Evolutionary conservation across 345 rosid genomes (phyloP).

Genomic region (Sapria himalayana): DNA sequence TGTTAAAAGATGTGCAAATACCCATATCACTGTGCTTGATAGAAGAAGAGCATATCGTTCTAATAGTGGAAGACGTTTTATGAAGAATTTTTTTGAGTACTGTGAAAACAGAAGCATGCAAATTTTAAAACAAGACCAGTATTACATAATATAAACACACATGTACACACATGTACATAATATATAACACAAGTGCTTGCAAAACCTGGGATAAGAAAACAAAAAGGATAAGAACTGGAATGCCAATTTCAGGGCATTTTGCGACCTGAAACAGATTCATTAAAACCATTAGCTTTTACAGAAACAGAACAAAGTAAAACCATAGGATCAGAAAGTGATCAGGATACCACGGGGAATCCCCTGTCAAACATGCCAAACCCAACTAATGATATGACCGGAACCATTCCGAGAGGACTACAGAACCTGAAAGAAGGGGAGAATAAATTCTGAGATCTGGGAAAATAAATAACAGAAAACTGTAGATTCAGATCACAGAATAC

Average conservation of each 20-base stretch:
- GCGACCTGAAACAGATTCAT: constrained; percentile 37
- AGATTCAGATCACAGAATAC: too few species aligned
- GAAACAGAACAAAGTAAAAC: not conserved
- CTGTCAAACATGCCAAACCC: constrained; percentile 93
- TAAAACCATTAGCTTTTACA: not conserved
- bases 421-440: constrained; percentile 36
- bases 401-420: constrained; percentile 96
- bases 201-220: constrained; percentile 67
- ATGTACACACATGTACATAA: too few species aligned
- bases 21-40: constrained; percentile 66
- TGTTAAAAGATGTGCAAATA: constrained; percentile 88
- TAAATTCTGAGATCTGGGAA: too few species aligned
- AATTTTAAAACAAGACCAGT: too few species aligned
- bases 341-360: constrained; percentile 89
- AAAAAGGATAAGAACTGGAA: constrained; percentile 80
- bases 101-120: constrained; percentile 10
- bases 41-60: constrained; percentile 83
- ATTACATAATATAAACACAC: too few species aligned
- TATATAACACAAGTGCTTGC: not conserved
- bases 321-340: not conserved
- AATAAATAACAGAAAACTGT: too few species aligned
- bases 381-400: constrained; percentile 74
- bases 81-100: constrained; percentile 68
- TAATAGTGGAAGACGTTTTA: constrained; percentile 42
- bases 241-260: constrained; percentile 69